phyloP scores from a whole-genome alignment of 768 basidiomycete genomes.

The Galerina marginata region DNA sequence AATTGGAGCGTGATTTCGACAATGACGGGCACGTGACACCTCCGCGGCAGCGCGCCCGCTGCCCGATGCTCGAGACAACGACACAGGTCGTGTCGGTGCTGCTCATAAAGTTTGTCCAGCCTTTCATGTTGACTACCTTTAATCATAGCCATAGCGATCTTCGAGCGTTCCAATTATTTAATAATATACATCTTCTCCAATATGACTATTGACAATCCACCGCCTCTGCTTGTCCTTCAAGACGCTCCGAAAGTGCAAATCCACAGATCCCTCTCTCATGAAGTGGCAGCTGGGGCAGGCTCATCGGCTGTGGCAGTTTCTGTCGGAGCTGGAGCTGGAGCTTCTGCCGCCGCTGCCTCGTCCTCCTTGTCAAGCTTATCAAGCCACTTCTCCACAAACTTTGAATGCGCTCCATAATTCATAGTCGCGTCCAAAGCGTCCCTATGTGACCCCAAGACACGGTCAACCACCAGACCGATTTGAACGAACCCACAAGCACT shows the following conservation, averaged over 20 bases:
- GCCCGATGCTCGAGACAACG: too few species aligned
- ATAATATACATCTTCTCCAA: too few species aligned
- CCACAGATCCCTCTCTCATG: too few species aligned
- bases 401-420: constrained; percentile 68
- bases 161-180: too few species aligned
- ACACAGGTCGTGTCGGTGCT: not conserved
- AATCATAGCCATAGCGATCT: too few species aligned
- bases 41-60: not conserved
- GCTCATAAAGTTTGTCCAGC: too few species aligned
- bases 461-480: not conserved
- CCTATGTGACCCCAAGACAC: constrained; percentile 34
- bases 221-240: not conserved
- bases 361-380: constrained; percentile 53
- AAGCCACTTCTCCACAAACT: constrained; percentile 75
- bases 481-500: constrained; percentile 19
- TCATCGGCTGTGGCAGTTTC: constrained; percentile 7
- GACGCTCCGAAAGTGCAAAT: too few species aligned
- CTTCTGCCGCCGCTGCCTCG: constrained; percentile 7
- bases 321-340: constrained; percentile 2
- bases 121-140: too few species aligned
- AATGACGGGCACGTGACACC: not conserved
- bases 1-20: constrained; percentile 6
- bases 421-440: constrained; percentile 64
- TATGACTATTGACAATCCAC: not conserved
- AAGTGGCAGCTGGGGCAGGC: not conserved